Conservation (phyloP, 805 yeast genomes). For the Saturnispora sekii region DNA sequence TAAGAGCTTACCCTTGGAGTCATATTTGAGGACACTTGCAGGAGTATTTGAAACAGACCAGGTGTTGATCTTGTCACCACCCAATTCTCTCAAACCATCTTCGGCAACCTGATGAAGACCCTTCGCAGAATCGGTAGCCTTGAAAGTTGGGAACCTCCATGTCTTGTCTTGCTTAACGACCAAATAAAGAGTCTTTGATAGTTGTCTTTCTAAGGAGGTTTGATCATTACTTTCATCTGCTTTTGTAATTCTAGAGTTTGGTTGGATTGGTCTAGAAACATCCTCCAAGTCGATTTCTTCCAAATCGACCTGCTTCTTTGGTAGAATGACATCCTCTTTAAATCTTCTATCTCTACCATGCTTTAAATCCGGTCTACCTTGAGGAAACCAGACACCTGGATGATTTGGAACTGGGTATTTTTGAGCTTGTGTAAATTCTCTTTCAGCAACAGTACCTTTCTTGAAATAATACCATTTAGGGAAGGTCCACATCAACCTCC, state of each 20-base stretch:
- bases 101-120: slow-evolving; percentile 70
- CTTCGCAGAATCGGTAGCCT: slow-evolving; percentile 26
- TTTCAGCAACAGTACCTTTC: slow-evolving; percentile 82
- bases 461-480: slow-evolving; percentile 89
- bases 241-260: slow-evolving; percentile 62
- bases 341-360: slow-evolving; percentile 82
- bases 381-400: slow-evolving; percentile 69
- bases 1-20: slow-evolving; percentile 18
- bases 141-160: slow-evolving; percentile 81
- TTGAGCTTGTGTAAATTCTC: slow-evolving; percentile 66
- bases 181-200: slow-evolving; percentile 73
- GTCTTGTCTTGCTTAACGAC: slow-evolving; percentile 39
- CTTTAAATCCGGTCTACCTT: slow-evolving; percentile 77
- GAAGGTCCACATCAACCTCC: slow-evolving; percentile 94
- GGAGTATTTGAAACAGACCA: slow-evolving; percentile 92
- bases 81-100: slow-evolving; percentile 56
- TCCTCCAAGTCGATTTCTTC: slow-evolving; percentile 34
- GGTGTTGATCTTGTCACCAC: slow-evolving; percentile 70
- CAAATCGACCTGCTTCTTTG: slow-evolving; percentile 34
- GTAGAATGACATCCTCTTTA: slow-evolving; percentile 71
- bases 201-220: slow-evolving; percentile 65
- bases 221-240: slow-evolving; percentile 62
- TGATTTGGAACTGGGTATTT: slow-evolving; percentile 63
- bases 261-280: slow-evolving; percentile 57
- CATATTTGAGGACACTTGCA: slow-evolving; percentile 51